Base-by-base conservation (phyloP, 495 filamentous ascomycete species). In the Talaromyces liani region DNA sequence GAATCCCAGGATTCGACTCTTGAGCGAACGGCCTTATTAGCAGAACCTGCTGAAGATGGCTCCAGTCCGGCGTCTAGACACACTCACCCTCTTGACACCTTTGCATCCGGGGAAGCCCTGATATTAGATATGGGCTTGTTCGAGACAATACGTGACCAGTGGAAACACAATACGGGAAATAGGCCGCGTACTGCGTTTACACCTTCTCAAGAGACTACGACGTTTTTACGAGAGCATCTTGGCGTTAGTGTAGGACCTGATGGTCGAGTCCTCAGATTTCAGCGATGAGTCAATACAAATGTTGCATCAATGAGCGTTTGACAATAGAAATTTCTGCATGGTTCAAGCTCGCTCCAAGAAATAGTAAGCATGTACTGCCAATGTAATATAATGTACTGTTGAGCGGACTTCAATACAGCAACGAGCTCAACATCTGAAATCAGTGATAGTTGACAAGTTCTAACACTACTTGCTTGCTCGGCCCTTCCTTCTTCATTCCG, bases 41-140 rank as follows among this genome's bases (percentile, higher is more conserved):
- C 72, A 47, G 79, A 82, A 65, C 73, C 76, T 6, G 66, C 68
- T 24, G 75, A 75, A 57, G 70, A 66, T 49, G 72, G 65, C 39
- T 65, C 61, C 56, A 66, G 41, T 62, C 73, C 65, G 8, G 64
- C 65, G 6, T 69, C 73, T 29, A 78, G 71, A 53, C 67, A 75
- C 18, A 72, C 72, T 51, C 78, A 81, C 66, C 75, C 87, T 25
- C 64, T 84, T 54, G 88, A 91, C 69, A 70, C 79, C 3, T 83
- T 87, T 66, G 71, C 82, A 56, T 87, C 89, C 3, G 92, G 91
- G 2, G 86, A 89, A 66, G 84, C 84, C 12, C 74, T 91, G 3
- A 74, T 95, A 64, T 80, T 83, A 63, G 85, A 90, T 56, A 84
- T 93, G 66, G 82, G 89, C 57, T 67, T 94, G n/a, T 68, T 88